Evolutionary conservation across 2,329 filamentous ascomycete genomes (phyloP).

Genomic region (Aspergillus luchuensis): DNA sequence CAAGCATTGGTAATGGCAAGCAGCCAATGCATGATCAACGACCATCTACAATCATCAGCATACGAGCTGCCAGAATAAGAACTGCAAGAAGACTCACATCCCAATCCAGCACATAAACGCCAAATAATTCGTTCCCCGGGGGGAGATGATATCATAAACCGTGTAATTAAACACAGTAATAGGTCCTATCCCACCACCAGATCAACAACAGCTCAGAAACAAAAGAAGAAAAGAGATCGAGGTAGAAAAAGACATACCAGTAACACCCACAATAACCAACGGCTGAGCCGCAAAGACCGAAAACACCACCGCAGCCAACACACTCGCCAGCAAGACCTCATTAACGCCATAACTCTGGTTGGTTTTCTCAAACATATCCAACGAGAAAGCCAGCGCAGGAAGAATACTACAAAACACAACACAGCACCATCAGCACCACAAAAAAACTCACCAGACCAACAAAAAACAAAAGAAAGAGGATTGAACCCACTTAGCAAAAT

Average conservation of each 20-base stretch:
- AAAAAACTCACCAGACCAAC: background rate
- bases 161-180: conserved; percentile 96
- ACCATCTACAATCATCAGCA: conserved; percentile 61
- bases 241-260: conserved; percentile 49
- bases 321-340: conserved; percentile 83
- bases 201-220: background rate
- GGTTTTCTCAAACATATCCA: conserved; percentile 92
- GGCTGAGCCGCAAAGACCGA: conserved; percentile 78
- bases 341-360: conserved; percentile 84
- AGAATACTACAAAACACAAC: conserved; percentile 64
- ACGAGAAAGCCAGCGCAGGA: conserved; percentile 81
- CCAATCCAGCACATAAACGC: conserved; percentile 93
- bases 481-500: conserved; percentile 78
- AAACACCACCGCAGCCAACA: conserved; percentile 80
- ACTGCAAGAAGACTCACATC: conserved; percentile 53
- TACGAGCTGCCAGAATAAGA: background rate
- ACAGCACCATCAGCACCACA: background rate
- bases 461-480: background rate
- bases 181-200: conserved; percentile 55
- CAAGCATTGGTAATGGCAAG: conserved; percentile 83
- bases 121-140: conserved; percentile 77
- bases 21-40: conserved; percentile 79
- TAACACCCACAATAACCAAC: conserved; percentile 87
- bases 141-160: conserved; percentile 82
- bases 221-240: no score